Evolutionary conservation across 75 land plant species (phyloP).

Genomic region (Picea sitchensis): DNA sequence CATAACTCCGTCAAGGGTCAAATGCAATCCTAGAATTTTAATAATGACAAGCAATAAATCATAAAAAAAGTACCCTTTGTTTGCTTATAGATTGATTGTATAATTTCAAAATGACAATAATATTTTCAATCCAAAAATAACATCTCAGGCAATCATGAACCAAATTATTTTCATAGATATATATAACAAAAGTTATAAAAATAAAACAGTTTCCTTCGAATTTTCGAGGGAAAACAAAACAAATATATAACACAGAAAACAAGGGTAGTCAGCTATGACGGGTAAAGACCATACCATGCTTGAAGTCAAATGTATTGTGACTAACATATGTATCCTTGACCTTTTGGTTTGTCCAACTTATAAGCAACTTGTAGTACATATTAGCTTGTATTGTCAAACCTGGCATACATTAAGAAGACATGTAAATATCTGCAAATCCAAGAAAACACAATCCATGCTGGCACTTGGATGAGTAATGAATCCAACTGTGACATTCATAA

Average conservation of each 20-base stretch:
- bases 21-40: too few relatives aligned
- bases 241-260: too few relatives aligned
- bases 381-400: slow-evolving; percentile 97
- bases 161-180: not conserved
- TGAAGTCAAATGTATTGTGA: slow-evolving; percentile 91
- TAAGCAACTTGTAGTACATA: slow-evolving; percentile 89
- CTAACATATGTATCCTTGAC: slow-evolving; percentile 74
- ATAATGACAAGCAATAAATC: too few relatives aligned
- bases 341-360: slow-evolving; percentile 97
- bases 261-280: too few relatives aligned
- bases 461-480: not conserved
- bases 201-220: not conserved
- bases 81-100: too few relatives aligned
- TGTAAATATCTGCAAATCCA: slow-evolving; percentile 3
- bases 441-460: not conserved
- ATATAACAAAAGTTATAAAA: not conserved
- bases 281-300: slow-evolving; percentile 64
- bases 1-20: too few relatives aligned
- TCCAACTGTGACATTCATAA: not conserved
- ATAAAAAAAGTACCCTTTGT: too few relatives aligned
- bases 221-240: not conserved
- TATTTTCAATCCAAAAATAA: not conserved
- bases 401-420: slow-evolving; percentile 23
- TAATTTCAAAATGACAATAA: too few relatives aligned
- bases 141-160: not conserved